Evolutionary conservation across 805 yeast species (phyloP).

Genomic region (Pichia thaimueangensis): DNA sequence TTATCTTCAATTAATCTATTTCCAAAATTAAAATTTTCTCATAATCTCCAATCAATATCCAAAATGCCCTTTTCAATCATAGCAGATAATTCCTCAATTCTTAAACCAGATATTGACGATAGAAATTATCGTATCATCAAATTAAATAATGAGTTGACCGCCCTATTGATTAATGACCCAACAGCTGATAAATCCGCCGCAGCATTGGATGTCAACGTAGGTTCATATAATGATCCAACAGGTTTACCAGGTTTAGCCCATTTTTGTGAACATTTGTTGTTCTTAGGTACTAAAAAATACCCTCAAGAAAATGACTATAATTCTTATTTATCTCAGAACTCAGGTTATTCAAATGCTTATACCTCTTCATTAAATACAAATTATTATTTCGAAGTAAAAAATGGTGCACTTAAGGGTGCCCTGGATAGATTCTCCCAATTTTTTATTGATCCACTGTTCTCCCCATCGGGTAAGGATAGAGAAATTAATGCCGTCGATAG

Average conservation of each 20-base stretch:
- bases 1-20: too few species aligned
- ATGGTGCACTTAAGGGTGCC: constrained; percentile 76
- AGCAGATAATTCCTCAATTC: constrained; percentile 17
- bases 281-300: constrained; percentile 74
- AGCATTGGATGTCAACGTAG: constrained; percentile 71
- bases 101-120: constrained; percentile 59
- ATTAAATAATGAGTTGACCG: constrained; percentile 52
- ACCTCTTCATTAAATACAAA: constrained; percentile 87
- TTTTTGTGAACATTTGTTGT: constrained; percentile 65
- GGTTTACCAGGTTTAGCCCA: constrained; percentile 71
- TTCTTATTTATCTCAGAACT: constrained; percentile 70
- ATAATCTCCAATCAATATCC: too few species aligned
- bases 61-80: too few species aligned
- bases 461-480: constrained; percentile 69
- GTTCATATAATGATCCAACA: constrained; percentile 64
- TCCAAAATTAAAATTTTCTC: too few species aligned
- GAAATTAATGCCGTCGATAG: constrained; percentile 94
- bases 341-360: constrained; percentile 88
- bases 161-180: constrained; percentile 60
- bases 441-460: constrained; percentile 78
- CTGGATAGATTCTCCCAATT: constrained; percentile 90
- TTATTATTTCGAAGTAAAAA: constrained; percentile 79
- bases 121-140: constrained; percentile 64
- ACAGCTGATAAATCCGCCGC: constrained; percentile 73
- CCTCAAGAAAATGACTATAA: constrained; percentile 72